Evolutionary conservation across 108 stramenopile species (phyloP), one percentile per base, ranked within the genome.

Genomic region (Chaetoceros tenuissimus): DNA sequence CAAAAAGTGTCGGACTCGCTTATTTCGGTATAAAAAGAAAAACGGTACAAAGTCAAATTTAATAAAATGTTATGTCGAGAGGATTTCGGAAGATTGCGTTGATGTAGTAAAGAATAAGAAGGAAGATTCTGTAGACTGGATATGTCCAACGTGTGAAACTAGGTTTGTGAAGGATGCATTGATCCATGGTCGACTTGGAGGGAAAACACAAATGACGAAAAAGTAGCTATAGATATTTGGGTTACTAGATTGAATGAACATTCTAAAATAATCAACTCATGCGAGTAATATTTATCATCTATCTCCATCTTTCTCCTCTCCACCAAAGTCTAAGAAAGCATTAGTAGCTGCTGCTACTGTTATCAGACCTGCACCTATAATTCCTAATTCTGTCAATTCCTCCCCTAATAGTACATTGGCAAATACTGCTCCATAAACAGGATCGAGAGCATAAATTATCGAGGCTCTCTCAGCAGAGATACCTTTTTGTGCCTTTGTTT

Each of bases 391-490:
- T 21, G 71, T 67, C 10, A 94, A 66, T 8, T 56, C 63, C 71
- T 94, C 92, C 17, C 81, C 85, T n/a, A 94, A 56, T 46, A 84
- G 58, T 8, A 85, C 22, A 62, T 69, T 72, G 1, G 86, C 77
- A 67, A 89, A 90, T 27, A 82, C 20, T 2, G 92, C 92, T 30
- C 87, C 92, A 58, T 85, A 94, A 2, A 94, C 84, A 16, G 92
- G 92, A 79, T 94, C 92, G 69, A 89, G 78, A 24, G 85, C 84
- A 67, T 90, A 94, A 23, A 94, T 84, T 3, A 94, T 75, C 3
- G 83, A 78, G 10, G 92, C 92, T 21, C 85, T 72, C 59, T 87
- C 86, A 1, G 92, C 86, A 0, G 79, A 64, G 0, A 89, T 70
- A 40, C 74, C 71, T 26, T 73, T 69, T 58, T 89, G 87, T 0